Evolutionary conservation across 257 asterid species (phyloP), one percentile per base, ranked within the genome.

Genomic region (Leonotis leonurus): DNA sequence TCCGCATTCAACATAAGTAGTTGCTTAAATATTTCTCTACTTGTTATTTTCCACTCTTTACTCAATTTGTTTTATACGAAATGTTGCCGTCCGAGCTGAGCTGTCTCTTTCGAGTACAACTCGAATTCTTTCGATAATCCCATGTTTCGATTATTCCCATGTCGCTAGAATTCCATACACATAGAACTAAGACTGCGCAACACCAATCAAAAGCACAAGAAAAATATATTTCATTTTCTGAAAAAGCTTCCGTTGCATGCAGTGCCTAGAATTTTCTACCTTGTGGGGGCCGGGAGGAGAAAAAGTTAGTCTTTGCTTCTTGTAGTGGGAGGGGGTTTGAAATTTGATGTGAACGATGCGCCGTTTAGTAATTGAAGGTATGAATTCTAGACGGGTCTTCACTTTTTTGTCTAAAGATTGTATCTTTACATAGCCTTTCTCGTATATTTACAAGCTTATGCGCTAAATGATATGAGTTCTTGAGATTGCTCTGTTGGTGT

Each of bases 131-230:
- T 72, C 80, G 71, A 65, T 57, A 45, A 41, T 71, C 64, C 68
- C 67, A 64, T 67, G 58, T 37, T 69, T 73, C 83, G 80, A 74
- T 78, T 46, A 70, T 57, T 22, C 55, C 83, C 72, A 77, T 70
- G 77, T 33, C 32, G 50, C 45, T 3, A 18, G 46, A 32, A 44
- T 35, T 32, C 56, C 67, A 39, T 8, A 61, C 41, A 14, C 67
- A 49, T 10, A 70, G 41, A 60, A 68, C 10, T 3, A 17, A 48
- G 56, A 43, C 52, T 40, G 26, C 17, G 26, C 33, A 20, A 58
- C 27, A 7, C 10, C 45, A 17, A 41, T 3, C 35, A 45, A 39
- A 44, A 24, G 5, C 14, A 13, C 3, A 3, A 9, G 14, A 6
- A 37, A 45, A 18, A 45, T 21, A 37, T 20, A n/a, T 13, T 33